These are phyloP conservation scores for Phytopythium litorale DNA, from an alignment of 352 stramenopile species.

Conservation along the genomic window DNA sequence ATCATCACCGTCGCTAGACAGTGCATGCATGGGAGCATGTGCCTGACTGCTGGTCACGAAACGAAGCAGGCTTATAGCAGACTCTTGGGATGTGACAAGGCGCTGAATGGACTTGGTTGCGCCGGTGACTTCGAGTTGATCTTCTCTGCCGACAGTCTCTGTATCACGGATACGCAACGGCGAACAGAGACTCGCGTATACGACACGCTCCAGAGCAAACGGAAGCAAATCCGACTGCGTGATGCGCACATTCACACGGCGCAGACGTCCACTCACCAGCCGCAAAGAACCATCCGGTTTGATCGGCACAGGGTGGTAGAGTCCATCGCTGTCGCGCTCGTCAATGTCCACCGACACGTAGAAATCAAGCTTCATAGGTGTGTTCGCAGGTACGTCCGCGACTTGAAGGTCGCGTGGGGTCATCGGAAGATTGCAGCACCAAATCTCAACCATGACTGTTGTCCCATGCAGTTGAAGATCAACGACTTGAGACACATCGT, in stretches of 20 bases:
- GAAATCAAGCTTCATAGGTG: constrained; percentile 21
- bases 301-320: constrained; percentile 62
- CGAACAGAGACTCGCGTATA: constrained; percentile 37
- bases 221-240: constrained; percentile 62
- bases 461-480: not conserved
- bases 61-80: not conserved
- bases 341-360: constrained; percentile 79
- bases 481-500: not conserved
- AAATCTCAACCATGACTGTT: not conserved
- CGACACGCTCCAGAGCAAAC: constrained; percentile 42
- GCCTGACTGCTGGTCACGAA: not conserved
- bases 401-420: not conserved
- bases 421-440: not conserved
- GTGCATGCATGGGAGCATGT: not conserved
- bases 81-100: not conserved
- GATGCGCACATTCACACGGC: constrained; percentile 52
- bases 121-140: not conserved
- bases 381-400: not conserved
- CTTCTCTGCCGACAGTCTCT: not conserved
- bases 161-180: not conserved
- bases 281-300: constrained; percentile 66
- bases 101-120: not conserved
- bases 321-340: constrained; percentile 56
- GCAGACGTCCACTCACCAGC: constrained; percentile 53
- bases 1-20: no score